Percentiles rank a stretch among this genome's conserved stretches.
phyloP scores from a whole-genome alignment of 257 asterid genomes.

The Rubia yunnanensis region DNA sequence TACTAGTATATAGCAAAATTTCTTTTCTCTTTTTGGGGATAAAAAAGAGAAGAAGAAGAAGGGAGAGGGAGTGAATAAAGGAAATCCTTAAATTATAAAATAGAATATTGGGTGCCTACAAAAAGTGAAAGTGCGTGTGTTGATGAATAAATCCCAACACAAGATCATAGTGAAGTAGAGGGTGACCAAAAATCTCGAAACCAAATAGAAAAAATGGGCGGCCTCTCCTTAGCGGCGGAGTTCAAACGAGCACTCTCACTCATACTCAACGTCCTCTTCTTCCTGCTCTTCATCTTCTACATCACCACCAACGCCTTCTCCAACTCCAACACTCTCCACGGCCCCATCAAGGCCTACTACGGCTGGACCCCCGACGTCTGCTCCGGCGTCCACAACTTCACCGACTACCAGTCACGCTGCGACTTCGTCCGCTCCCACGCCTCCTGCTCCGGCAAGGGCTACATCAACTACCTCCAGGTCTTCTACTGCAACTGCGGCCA shows the following conservation, averaged over 20 bases:
- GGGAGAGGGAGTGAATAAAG: too few relatives aligned
- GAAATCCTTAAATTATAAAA: too few relatives aligned
- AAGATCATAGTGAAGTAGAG: too few relatives aligned
- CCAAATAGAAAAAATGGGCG: too few relatives aligned
- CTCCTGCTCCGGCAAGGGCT: conserved; percentile 41
- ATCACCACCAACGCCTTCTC: conserved; percentile 13
- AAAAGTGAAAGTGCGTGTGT: too few relatives aligned
- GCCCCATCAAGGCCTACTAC: neutral
- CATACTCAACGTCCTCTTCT: conserved; percentile 34
- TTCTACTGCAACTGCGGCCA: conserved; percentile 44
- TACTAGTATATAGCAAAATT: too few relatives aligned
- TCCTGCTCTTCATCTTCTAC: conserved; percentile 33
- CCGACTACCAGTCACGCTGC: conserved; percentile 35
- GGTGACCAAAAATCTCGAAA: too few relatives aligned
- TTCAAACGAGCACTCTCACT: conserved; percentile 22
- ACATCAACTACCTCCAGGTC: conserved; percentile 47
- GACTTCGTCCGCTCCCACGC: conserved; percentile 26
- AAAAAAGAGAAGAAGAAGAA: too few relatives aligned
- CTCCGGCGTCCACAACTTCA: conserved; percentile 17
- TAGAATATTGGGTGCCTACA: too few relatives aligned
- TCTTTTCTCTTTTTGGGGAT: too few relatives aligned
- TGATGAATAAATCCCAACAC: too few relatives aligned
- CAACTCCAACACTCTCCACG: neutral
- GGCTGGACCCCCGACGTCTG: conserved; percentile 17
- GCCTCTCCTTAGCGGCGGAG: conserved; percentile 11